Evolutionary conservation across 805 yeast genomes (phyloP).

Genomic region (Gaillardinia entomophila): DNA sequence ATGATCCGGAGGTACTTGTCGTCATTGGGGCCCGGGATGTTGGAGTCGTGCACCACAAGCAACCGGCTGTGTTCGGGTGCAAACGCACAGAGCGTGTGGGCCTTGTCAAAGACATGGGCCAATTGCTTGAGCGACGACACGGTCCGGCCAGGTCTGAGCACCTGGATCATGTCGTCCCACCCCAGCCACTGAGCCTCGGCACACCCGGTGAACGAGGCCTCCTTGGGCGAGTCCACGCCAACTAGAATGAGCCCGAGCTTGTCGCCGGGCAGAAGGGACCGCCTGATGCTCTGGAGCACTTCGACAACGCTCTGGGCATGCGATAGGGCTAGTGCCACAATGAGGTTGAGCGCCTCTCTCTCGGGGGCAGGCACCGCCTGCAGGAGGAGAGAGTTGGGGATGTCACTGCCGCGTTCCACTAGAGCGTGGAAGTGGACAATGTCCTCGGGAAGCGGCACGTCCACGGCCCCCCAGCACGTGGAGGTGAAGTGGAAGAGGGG

Average conservation of each 20-base stretch:
- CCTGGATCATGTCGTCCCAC: constrained; percentile 40
- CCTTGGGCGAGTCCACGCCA: constrained; percentile 35
- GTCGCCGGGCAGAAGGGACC: constrained; percentile 30
- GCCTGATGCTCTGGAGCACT: constrained; percentile 19
- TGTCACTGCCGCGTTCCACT: constrained; percentile 30
- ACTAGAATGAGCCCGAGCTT: constrained; percentile 42
- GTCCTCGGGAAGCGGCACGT: constrained; percentile 32
- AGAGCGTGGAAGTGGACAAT: constrained; percentile 31
- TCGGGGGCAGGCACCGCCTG: constrained; percentile 38
- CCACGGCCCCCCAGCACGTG: constrained; percentile 43
- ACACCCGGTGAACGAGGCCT: constrained; percentile 45
- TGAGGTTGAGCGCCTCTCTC: constrained; percentile 31
- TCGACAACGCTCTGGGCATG: no score
- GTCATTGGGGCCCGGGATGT: constrained; percentile 1
- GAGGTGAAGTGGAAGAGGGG: constrained; percentile 45
- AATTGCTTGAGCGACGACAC: constrained; percentile 15
- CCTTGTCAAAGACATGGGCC: constrained; percentile 19
- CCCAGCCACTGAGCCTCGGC: constrained; percentile 41
- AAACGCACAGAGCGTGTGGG: constrained; percentile 20
- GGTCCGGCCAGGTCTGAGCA: no score
- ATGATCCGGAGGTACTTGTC: no score
- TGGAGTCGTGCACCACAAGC: constrained; percentile 6
- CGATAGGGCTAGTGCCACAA: constrained; percentile 38
- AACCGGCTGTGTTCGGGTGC: constrained; percentile 11
- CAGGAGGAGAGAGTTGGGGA: constrained; percentile 34